Evolutionary conservation across 768 basidiomycete genomes (phyloP).

Genomic region (Tubosaeta sp.): DNA sequence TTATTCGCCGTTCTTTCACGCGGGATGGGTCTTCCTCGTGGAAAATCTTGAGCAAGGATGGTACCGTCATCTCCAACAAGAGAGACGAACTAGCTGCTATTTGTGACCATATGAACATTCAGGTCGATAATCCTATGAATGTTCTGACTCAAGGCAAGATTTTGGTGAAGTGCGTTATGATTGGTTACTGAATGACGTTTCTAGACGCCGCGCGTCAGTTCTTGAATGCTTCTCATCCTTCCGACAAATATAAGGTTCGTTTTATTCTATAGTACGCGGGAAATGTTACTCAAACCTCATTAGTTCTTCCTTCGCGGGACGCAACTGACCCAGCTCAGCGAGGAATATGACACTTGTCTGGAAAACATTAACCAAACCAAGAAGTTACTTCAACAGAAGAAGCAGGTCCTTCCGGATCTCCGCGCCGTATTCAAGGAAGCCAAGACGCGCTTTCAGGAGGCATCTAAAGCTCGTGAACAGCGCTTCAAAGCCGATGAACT

Average conservation of each 20-base stretch:
- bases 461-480: conserved; percentile 68
- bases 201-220: conserved; percentile 56
- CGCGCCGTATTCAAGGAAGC: conserved; percentile 55
- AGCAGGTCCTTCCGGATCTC: conserved; percentile 75
- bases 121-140: conserved; percentile 95
- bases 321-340: conserved; percentile 79
- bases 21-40: conserved; percentile 73
- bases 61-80: conserved; percentile 65
- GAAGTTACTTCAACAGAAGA: conserved; percentile 64
- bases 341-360: conserved; percentile 78
- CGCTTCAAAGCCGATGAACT: conserved; percentile 63
- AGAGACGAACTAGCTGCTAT: conserved; percentile 84
- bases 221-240: conserved; percentile 71
- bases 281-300: not conserved
- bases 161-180: not conserved
- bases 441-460: conserved; percentile 60
- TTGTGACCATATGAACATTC: conserved; percentile 93
- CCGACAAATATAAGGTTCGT: conserved; percentile 85
- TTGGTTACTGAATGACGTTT: not conserved
- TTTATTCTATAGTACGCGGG: not conserved
- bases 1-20: conserved; percentile 76
- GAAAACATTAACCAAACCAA: conserved; percentile 68
- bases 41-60: conserved; percentile 75
- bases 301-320: conserved; percentile 96
- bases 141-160: conserved; percentile 77